Conservation (phyloP, 768 basidiomycete species). For the Mrakia frigida region DNA sequence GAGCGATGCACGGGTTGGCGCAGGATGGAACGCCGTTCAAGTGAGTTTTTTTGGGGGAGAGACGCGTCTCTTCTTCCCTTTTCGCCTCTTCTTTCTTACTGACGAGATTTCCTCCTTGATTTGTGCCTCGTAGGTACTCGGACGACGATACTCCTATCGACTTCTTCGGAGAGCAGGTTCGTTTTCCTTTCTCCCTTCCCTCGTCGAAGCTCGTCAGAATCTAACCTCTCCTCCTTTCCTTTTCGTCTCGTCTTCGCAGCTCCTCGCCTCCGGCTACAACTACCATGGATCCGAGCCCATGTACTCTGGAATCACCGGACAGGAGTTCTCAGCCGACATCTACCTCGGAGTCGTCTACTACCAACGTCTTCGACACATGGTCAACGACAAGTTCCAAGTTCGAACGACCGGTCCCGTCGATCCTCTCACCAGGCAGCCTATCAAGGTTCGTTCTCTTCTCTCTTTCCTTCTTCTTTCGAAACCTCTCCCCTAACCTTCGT, state of each 20-base stretch:
- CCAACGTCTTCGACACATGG: conserved; percentile 98
- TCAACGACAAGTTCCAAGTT: conserved; percentile 98
- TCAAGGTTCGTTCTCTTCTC: conserved; percentile 61
- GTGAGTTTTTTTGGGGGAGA: conserved; percentile 56
- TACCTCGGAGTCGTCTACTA: conserved; percentile 99
- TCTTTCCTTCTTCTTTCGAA: background rate
- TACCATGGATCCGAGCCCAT: conserved; percentile 99
- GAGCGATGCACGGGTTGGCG: conserved; percentile 95
- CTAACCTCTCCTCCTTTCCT: background rate
- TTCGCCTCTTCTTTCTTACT: background rate
- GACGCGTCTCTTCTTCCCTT: background rate
- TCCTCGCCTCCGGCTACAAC: conserved; percentile 89
- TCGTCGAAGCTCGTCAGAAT: background rate
- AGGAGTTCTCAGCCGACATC: conserved; percentile 98
- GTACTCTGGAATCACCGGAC: conserved; percentile 98
- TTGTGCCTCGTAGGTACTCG: conserved; percentile 59
- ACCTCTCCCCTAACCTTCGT: conserved; percentile 9
- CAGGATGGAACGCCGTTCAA: conserved; percentile 99
- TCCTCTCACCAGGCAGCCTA: conserved; percentile 89
- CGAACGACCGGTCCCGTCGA: conserved; percentile 97
- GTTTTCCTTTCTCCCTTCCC: background rate
- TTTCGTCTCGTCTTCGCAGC: conserved; percentile 50
- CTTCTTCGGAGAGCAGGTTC: conserved; percentile 72
- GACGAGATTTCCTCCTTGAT: too few species aligned
- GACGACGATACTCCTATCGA: conserved; percentile 96